Evolutionary conservation across 2,329 filamentous ascomycete genomes (phyloP), one percentile per base, ranked within the genome.

Genomic region (Waltergamsia citrina): DNA sequence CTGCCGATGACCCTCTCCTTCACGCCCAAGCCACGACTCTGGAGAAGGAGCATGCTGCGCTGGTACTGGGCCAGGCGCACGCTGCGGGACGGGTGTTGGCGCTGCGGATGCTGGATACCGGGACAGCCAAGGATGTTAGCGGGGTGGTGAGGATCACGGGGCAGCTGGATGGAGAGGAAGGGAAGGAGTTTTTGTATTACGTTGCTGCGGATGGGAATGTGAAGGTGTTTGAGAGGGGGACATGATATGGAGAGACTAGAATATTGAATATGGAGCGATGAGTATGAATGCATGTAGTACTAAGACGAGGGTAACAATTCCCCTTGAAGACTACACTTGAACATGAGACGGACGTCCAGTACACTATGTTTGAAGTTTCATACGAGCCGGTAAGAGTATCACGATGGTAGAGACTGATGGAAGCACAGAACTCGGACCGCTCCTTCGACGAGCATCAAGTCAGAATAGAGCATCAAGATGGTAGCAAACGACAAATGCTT

Each of bases 51-150:
- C 78, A 85, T 46, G 74, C 83, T 2, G 69, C 77, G n/a, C 73
- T 94, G 38, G 59, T 82, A 15, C 64, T 87, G 23, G 73, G 72
- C 6, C 59, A 81, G 41, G 83, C 81, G n/a, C 86, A 95, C 52
- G 70, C 76, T 46, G 85, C 87, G 7, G 61, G 73, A n/a, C 65
- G 72, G 41, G 69, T 90, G 4, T 59, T 94, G 46, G 75, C 83
- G 40, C 61, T 92, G 38, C 68, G 88, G 34, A 69, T 80, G 49
- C 57, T 96, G 40, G 87, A 94, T 50, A 94, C 87, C 0, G 90
- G 90, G 1, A 78, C 79, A n/a, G 88, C 90, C 41, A 80, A 73
- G 52, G 90, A 95, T 57, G 85, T 96, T 21, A 94, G 85, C 58
- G 90, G 90, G 3, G 86, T 94, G 28, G 50, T 95, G 41, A 72